These are phyloP conservation scores for Heliocybe sulcata DNA, from an alignment of 1,284 basidiomycete genomes.

Conservation along the genomic window DNA sequence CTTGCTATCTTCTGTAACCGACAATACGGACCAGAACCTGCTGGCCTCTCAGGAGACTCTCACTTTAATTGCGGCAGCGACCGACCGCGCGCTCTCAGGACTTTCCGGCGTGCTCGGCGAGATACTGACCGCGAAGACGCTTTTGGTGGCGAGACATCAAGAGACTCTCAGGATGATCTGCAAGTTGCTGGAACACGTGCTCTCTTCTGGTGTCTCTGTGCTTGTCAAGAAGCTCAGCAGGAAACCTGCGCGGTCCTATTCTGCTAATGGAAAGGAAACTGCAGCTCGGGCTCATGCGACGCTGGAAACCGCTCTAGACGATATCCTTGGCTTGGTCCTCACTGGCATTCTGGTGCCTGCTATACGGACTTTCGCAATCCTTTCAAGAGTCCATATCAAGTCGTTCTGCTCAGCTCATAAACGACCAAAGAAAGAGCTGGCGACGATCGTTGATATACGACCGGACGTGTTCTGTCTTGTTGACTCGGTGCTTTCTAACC, in stretches of 20 bases:
- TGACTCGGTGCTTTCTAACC: conserved; percentile 8
- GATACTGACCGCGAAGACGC: conserved; percentile 5
- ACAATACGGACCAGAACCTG: no score
- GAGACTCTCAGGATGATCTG: neutral
- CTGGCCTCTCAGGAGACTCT: conserved; percentile 8
- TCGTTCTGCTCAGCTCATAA: conserved; percentile 9
- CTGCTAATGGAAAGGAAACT: neutral
- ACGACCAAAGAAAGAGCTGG: neutral
- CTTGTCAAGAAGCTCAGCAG: neutral
- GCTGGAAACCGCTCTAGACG: conserved; percentile 3
- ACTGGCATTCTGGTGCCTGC: conserved; percentile 17
- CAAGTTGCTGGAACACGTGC: neutral
- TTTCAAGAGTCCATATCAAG: conserved; percentile 10
- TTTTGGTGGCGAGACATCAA: neutral
- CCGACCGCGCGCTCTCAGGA: conserved; percentile 12
- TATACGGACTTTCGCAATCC: conserved; percentile 15
- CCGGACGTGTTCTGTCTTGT: conserved; percentile 13
- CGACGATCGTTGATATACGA: conserved; percentile 13
- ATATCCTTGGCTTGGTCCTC: conserved; percentile 15
- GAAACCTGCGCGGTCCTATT: neutral
- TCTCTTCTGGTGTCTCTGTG: neutral
- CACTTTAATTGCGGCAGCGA: conserved; percentile 9
- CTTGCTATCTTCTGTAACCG: no score
- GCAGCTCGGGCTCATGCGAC: neutral
- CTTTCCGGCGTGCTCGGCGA: conserved; percentile 9